phyloP scores from a whole-genome alignment of 2,329 filamentous ascomycete genomes.

The Chaetomium sp. region DNA sequence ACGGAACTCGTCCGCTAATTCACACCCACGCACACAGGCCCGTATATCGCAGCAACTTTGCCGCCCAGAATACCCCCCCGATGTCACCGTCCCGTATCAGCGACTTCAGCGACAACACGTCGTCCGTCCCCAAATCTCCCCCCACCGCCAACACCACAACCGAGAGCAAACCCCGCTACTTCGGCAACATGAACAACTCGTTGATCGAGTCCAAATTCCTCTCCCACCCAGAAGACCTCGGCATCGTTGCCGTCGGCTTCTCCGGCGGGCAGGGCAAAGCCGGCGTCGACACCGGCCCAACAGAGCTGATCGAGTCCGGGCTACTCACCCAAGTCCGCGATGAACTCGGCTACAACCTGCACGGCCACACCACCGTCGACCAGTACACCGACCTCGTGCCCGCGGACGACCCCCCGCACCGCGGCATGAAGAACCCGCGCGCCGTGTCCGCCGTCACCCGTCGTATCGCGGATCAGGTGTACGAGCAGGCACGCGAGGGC shows the following conservation, averaged over 20 bases:
- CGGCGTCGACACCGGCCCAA: constrained; percentile 85
- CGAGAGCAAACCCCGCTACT: constrained; percentile 16
- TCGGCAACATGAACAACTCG: constrained; percentile 44
- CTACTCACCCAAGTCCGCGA: constrained; percentile 75
- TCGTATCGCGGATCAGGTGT: constrained; percentile 75
- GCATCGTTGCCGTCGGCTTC: constrained; percentile 91
- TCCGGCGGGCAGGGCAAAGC: constrained; percentile 92
- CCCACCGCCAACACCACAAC: constrained; percentile 7
- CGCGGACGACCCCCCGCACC: constrained; percentile 66
- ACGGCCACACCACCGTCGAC: constrained; percentile 78
- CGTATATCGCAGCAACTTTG: not conserved
- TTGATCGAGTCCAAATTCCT: constrained; percentile 68
- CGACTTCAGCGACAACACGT: constrained; percentile 5
- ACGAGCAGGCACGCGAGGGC: constrained; percentile 74
- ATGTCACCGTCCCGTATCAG: constrained; percentile 23
- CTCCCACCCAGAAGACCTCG: constrained; percentile 69
- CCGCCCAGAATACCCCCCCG: not conserved
- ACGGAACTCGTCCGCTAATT: not conserved
- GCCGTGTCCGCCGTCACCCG: constrained; percentile 80
- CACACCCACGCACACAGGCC: not conserved
- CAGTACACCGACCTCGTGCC: constrained; percentile 72
- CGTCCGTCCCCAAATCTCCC: constrained; percentile 3
- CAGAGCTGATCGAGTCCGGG: constrained; percentile 80
- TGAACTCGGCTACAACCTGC: constrained; percentile 82
- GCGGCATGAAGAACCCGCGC: constrained; percentile 89